Base-by-base conservation (phyloP, 75 land plant species). In the Sequoia sempervirens region DNA sequence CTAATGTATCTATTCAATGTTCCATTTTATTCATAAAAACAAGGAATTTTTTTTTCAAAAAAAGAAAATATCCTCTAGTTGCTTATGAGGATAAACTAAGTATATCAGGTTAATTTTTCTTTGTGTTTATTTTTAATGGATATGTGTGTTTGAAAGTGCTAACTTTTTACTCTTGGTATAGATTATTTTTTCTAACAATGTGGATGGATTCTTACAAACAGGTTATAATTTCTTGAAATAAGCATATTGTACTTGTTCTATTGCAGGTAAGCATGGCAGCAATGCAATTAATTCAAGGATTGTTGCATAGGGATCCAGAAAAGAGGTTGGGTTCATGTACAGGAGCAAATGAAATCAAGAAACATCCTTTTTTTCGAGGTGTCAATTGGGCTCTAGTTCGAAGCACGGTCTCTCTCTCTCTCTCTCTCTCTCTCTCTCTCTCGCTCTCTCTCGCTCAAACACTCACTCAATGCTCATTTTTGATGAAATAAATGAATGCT, bases 381-480 rank as follows among this genome's bases (percentile, higher is more conserved):
- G 92, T 97, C 66, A 94, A 97, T 40, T 97, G 99, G 99, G 92
- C 99, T 61, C 89, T 96, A 28, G 90, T 97, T 30, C 98, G 99
- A 36, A 84, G 88, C 96, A 96, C 95, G 96, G 96, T 96, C 32
- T 70, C 13, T 32, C 30, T 68, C 70, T n/a, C 28, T 68, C n/a
- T 28, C 70, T 68, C 2, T 30, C 14, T 69, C 26, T 3, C 23
- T 58, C 23, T 5, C 23, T 23, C 5, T 61, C 8, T 53, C 17
- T 53, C 54, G 0, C 17, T 23, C 23, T 64, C 1, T 64, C 68
- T 64, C 1, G 1, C 15, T 53, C 14, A 1, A 34, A 34, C 36
- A 23, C 64, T 15, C 58, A 54, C 58, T 15, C 58, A 54, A 54
- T 56, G 23, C 61, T 18, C 66, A 61, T 14, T 70, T 70, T 32